Base-by-base conservation (phyloP, 371 early-diverging fungal species). In the Rhizopus delemar region DNA sequence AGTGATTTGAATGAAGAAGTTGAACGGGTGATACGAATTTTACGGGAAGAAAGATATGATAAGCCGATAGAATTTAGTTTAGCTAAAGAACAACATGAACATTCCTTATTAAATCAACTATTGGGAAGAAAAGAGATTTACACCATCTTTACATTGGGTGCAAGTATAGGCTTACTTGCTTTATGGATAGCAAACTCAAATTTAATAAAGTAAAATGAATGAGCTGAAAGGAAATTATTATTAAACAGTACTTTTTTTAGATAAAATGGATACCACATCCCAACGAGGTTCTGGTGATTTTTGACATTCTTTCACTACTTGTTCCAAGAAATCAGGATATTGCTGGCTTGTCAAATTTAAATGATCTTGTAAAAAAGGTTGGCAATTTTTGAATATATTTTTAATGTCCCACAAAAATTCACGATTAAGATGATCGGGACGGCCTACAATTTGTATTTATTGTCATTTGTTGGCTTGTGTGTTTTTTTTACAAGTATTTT, bases 101-200 rank as follows among this genome's bases (percentile, higher is more conserved):
- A 41, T 15, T 34, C 62, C 12, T 36, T 62, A 4, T 36, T 67
- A 8, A 51, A 62, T 9, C 53, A 41, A 36, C 16, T 67, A 16
- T 49, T 58, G 35, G 29, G 55, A 28, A 62, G 46, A 13, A 67
- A 62, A 33, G 63, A 67, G 4, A 9, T 74, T 39, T 56, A 65
- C 46, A 59, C 74, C 0, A 53, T 78, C 51, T 59, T 73, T 0
- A 78, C 75, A 2, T 35, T 79, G 29, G 71, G 74, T 9, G 80
- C 78, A 3, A 71, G 74, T 5, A 58, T 77, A 46, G 72, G 78
- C 1, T 68, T 75, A 8, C 39, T 75, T 1, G 68, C 73, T 1
- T 39, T 82, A 9, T n/a, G 74, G 8, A 65, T 77, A 36, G 56
- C 75, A 34, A 77, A 75, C 52, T 59, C 69, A 6, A 51, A 59